Conservation (phyloP, 2,329 filamentous ascomycete species). For the Fusarium pseudograminearum region DNA sequence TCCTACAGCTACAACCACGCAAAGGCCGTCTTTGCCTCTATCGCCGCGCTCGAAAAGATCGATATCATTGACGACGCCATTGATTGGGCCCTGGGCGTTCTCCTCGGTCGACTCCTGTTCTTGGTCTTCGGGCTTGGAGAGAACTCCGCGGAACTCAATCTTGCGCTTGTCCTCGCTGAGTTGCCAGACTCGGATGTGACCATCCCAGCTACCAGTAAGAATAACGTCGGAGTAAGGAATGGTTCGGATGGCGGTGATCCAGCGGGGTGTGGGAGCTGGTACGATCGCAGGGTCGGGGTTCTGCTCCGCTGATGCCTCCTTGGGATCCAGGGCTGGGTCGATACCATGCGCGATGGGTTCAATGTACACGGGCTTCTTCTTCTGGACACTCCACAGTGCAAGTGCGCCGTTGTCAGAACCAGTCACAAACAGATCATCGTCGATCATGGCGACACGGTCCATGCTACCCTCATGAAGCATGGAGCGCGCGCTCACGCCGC, state of each 20-base stretch:
- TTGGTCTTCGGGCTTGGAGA: constrained; percentile 60
- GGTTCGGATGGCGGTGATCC: constrained; percentile 88
- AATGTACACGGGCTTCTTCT: constrained; percentile 93
- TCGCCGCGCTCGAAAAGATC: constrained; percentile 87
- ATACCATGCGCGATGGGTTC: constrained; percentile 86
- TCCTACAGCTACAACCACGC: constrained; percentile 86
- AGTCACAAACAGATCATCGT: constrained; percentile 89
- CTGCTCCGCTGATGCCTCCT: constrained; percentile 79
- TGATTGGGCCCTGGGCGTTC: constrained; percentile 58
- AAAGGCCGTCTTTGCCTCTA: constrained; percentile 79
- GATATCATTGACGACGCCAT: constrained; percentile 89
- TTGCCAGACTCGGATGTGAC: constrained; percentile 85
- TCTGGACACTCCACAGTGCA: constrained; percentile 87
- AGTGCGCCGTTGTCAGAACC: constrained; percentile 92
- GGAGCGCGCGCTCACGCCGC: constrained; percentile 61
- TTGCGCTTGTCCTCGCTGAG: constrained; percentile 85
- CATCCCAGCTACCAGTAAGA: constrained; percentile 92
- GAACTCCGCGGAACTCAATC: constrained; percentile 77
- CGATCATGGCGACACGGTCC: constrained; percentile 91
- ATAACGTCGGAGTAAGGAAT: constrained; percentile 93
- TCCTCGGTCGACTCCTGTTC: constrained; percentile 46
- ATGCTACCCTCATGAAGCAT: constrained; percentile 84
- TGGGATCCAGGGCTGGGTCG: constrained; percentile 75
- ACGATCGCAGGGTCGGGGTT: constrained; percentile 71
- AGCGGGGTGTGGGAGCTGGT: constrained; percentile 77